Base-by-base conservation (phyloP, 1,284 basidiomycete species). In the Exsudoporus floridanus region DNA sequence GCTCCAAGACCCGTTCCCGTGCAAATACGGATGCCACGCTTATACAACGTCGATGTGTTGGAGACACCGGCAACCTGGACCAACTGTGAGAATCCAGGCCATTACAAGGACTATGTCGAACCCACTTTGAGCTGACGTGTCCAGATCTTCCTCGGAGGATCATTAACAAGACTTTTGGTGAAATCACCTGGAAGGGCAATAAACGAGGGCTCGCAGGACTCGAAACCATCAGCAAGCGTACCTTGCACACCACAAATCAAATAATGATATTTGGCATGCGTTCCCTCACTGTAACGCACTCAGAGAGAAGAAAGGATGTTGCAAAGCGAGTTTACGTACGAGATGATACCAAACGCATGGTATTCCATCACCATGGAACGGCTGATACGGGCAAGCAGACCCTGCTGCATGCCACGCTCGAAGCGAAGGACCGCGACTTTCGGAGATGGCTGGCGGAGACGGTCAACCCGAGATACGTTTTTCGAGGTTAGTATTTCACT, bases 1-100 rank as follows among this genome's bases (percentile, higher is more conserved):
- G 87, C 85, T 31, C 87, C 88, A 49, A 90, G 80, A 54, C 88
- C 88, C 12, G 88, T 89, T 44, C 87, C 87, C 1, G 87, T 90
- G 69, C 87, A 90, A 53, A 90, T 80, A 60, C 86, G 84, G 56
- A 90, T 81, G 21, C 87, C 88, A 56, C 87, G 82, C 54, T 77
- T 86, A 70, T 90, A 91, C 14, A 91, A 63, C 1, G 74, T 80
- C 7, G 87, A 89, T 1, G 87, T 88, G 65, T 91, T 86, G 19
- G 88, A 88, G 37, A 91, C 84, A 55, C 86, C 88, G 19, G 88
- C 88, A 59, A 90, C 83, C 85, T 87, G 55, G 41, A 36, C 23
- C 33, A 46, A 50, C 8, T 37, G 39, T 60, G 43, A 59, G 54
- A 55, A 53, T 40, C 10, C 21, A 37, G 14, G 18, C n/a, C 18